Evolutionary conservation across 495 filamentous ascomycete genomes (phyloP).

Genomic region (Aspergillus bertholletiae): DNA sequence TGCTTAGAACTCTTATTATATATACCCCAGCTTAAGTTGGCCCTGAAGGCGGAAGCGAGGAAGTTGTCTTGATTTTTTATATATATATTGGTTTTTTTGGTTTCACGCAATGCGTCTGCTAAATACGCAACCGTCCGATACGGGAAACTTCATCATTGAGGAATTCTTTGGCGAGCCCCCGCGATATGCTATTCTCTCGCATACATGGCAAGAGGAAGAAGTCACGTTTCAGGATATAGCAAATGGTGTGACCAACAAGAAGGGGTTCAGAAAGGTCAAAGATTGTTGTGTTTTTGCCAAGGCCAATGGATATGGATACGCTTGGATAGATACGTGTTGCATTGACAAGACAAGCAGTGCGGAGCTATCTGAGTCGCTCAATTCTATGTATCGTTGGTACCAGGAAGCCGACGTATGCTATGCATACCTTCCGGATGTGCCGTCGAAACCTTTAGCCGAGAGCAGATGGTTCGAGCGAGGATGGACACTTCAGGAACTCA

Average conservation of each 20-base stretch:
- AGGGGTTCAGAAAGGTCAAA: not conserved
- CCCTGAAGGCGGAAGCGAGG: too few relatives aligned
- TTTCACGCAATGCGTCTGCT: not conserved
- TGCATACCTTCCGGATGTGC: constrained; percentile 30
- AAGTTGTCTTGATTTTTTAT: too few relatives aligned
- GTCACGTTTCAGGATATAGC: constrained; percentile 24
- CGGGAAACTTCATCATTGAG: constrained; percentile 13
- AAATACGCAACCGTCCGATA: not conserved
- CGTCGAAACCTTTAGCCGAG: not conserved
- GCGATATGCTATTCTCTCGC: constrained; percentile 9
- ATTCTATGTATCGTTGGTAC: constrained; percentile 46
- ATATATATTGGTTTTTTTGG: not conserved
- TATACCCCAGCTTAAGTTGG: too few relatives aligned
- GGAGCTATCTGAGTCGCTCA: constrained; percentile 39
- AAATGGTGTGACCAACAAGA: not conserved
- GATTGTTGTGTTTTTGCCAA: not conserved
- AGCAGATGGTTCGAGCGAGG: constrained; percentile 35
- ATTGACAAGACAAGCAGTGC: constrained; percentile 40
- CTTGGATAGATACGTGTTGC: constrained; percentile 30
- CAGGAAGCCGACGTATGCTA: constrained; percentile 26
- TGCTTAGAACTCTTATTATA: too few relatives aligned
- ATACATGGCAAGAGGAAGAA: constrained; percentile 34
- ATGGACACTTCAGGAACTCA: constrained; percentile 39
- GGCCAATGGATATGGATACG: not conserved
- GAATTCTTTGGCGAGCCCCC: not conserved